Conservation (phyloP, 345 rosid species). For the Lepidium aucheri region DNA sequence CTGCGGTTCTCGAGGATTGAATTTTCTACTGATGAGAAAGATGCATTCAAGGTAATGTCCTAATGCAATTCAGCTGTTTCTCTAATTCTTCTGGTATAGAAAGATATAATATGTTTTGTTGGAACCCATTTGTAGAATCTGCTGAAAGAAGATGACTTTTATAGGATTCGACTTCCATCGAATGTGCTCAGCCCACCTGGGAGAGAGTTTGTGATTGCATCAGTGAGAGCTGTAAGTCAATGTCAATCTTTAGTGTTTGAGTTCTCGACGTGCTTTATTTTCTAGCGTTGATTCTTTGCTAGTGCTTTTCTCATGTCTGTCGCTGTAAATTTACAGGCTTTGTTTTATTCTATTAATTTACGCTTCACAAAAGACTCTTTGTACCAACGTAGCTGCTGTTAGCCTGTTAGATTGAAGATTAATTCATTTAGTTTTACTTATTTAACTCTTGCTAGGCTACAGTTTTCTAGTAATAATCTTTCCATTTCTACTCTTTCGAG, state of each 20-base stretch:
- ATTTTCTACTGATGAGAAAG: constrained; percentile 55
- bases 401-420: background rate
- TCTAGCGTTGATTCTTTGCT: background rate
- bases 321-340: background rate
- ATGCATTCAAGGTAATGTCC: constrained; percentile 49
- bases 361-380: background rate
- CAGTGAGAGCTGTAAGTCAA: constrained; percentile 80
- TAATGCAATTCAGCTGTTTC: background rate
- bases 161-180: constrained; percentile 83
- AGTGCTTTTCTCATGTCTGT: background rate
- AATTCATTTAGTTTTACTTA: background rate
- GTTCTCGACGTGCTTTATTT: background rate
- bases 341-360: background rate
- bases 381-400: background rate
- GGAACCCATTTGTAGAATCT: constrained; percentile 45
- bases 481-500: background rate
- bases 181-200: constrained; percentile 75
- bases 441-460: background rate
- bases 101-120: constrained; percentile 2
- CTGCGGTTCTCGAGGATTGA: constrained; percentile 72
- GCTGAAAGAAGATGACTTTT: constrained; percentile 71
- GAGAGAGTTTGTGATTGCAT: constrained; percentile 59
- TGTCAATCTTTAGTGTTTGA: background rate
- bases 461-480: background rate
- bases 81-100: background rate